Base-by-base conservation (phyloP, 177 flowering plant genomes). In the Vitis hybrid region DNA sequence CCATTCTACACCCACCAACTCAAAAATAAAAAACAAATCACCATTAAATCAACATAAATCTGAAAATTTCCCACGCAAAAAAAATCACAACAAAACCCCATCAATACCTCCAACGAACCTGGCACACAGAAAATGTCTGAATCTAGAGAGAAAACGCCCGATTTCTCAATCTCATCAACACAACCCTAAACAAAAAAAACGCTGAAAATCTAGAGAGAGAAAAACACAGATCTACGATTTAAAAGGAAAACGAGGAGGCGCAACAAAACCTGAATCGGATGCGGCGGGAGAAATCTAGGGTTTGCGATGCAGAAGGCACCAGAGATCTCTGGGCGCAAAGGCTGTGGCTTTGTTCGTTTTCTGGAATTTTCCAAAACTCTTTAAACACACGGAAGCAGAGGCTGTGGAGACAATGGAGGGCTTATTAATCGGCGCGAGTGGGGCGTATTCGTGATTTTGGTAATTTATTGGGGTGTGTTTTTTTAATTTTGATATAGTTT, bases 331-430 rank as follows among this genome's bases (percentile, higher is more conserved):
- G 6, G 45, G 45, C 45, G 6, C 7, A 39, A 39, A 39, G 45
- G 45, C 45, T 39, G 59, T 10, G 61, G 29, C 51, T 11, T 29
- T 56, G 8, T 31, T n/a, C 22, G 50, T 60, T 29, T 67, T 67
- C 70, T 67, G 60, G 70, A 67, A 67, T 22, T 67, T 61, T 67
- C 70, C 14, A 67, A 31, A 18, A 56, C 26, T 12, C 48, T 11
- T 67, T 56, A 39, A 39, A 39, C 18, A 56, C 29, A 51, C 31
- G 21, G 1, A 26, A 51, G 53, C 19, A 51, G 51, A 49, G 31
- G 66, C 9, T 7, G 53, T 21, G 14, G 14, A 10, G 66, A 16
- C 6, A 5, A 51, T 7, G 29, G 29, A 29, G 18, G 15, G 7
- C 29, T 49, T 48, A 64, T 15, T 16, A 48, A 64, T 15, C 16